Base-by-base conservation (phyloP, 164 flowering plant species). In the Berberis vulgaris region DNA sequence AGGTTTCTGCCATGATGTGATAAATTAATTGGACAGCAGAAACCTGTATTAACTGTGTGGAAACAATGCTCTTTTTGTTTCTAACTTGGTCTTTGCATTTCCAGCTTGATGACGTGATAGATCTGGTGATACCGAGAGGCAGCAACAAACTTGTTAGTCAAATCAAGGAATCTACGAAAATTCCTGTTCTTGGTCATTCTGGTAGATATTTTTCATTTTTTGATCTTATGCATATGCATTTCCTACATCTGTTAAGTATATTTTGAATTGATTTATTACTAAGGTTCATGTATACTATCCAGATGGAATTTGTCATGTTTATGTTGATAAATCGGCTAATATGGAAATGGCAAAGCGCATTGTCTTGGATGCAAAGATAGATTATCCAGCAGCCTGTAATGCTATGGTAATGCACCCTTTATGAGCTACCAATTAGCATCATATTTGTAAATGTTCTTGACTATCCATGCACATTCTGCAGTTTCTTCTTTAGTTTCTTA, bases 241-340 rank as follows among this genome's bases (percentile, higher is more conserved):
- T 46, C 5, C 8, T 46, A 46, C 26, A 26, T 26, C 26, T 26
- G 26, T 26, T 26, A 26, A 26, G 26, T 26, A 26, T 26, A 26
- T 26, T 26, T 26, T 26, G 26, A 26, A 26, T 26, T 26, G 26
- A 26, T 26, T 26, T 26, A 26, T 26, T 26, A 26, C 26, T 26
- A 26, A 26, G 54, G 10, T 52, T 12, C n/a, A 52, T 6, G 10
- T 52, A 52, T 52, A 2, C 10, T 52, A 4, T 11, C 44, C 85
- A 95, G 99, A 95, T 89, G 99, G 99, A 72, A 86, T 95, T 39
- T 95, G 99, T 62, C 99, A 95, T 77, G 89, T 95, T 50, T 95
- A 83, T 76, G 84, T 95, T 64, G 99, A 95, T 57, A 86, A 89
- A 75, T 86, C 87, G 46, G 97, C 97, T 64, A 62, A 85, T 65